Evolutionary conservation across 345 rosid species (phyloP), one percentile per base, ranked within the genome.

Genomic region (Syzygium aqueum): DNA sequence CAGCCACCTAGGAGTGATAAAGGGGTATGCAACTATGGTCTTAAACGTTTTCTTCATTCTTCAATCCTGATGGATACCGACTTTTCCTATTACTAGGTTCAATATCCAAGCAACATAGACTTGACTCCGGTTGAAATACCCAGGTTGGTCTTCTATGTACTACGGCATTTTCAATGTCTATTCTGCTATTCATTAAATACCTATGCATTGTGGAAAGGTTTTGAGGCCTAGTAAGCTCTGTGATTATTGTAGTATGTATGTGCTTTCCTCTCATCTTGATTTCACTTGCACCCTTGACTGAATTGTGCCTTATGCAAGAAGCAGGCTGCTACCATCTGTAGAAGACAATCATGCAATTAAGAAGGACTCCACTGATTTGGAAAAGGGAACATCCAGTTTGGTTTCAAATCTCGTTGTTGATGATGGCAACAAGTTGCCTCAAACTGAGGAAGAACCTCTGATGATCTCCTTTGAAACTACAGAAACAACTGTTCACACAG

Each of bases 391-490:
- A 86, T 90, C 94, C 87, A 84, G 85, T 52, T 59, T 80, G 61
- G 92, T 92, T 89, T 88, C 93, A 86, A 89, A 83, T 88, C 77
- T 88, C 52, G 80, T 73, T 28, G 10, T 87, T 52, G 90, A 77
- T 61, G 91, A 89, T 85, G 93, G 86, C 67, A 86, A 56, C 87
- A 91, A 90, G 90, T 93, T 49, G 85, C 65, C 77, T 87, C 89
- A 61, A 59, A 86, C 92, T 40, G 94, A 93, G 88, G 98, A 96
- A 89, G 96, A 94, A 90, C 46, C 84, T 78, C 86, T 95, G 50
- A 93, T 97, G 99, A 97, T 97, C 90, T 96, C 99, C 84, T 97
- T 97, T 86, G 99, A 97, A 85, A 92, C 94, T 88, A 61, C 91
- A 77, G 98, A 95, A 91, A 89, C 56, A 53, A 92, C 92, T 85